Evolutionary conservation across 2,329 filamentous ascomycete genomes (phyloP), one percentile per base, ranked within the genome.

Genomic region (Nigrospora sphaerica): DNA sequence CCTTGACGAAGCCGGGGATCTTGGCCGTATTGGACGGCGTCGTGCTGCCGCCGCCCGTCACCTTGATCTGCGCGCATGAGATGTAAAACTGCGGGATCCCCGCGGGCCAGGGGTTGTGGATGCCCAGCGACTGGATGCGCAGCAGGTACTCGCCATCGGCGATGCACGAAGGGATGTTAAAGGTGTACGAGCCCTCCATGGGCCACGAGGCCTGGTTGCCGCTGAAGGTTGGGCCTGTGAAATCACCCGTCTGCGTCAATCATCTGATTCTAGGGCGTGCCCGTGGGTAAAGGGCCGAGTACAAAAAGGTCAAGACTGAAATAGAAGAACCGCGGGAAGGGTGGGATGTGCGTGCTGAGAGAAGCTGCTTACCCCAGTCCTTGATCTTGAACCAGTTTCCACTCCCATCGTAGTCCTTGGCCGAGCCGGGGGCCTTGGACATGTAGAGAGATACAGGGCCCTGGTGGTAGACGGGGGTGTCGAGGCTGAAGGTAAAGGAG

Each of bases 91-190:
- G 66, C 14, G 70, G 69, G 44, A 66, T 68, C 12, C 63, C 63
- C 4, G 69, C 68, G 1, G 68, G 69, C 49, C 55, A 65, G 3
- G 72, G 73, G 51, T 75, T 73, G 67, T 85, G 81, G 44, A 85
- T 77, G 19, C 75, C 81, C 44, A 85, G 73, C 45, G 77, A 70
- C 63, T 83, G 78, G 58, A 80, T 75, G 34, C 79, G 69, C 31
- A 81, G 66, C 46, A 82, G 72, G 57, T 82, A 81, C 52, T 81
- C 74, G 48, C 80, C 80, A 34, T 77, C 59, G 28, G 70, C 69
- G 45, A 83, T 69, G 52, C 72, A 73, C 19, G 60, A 54, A 3
- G 79, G 79, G 52, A 83, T 74, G 45, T 65, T 57, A 52, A 54
- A 58, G 1, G 61, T 59, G 57, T 69, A 69, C 0, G 62, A 53